Conservation (phyloP, 495 filamentous ascomycete species). For the Hyaloscypha bicolor region DNA sequence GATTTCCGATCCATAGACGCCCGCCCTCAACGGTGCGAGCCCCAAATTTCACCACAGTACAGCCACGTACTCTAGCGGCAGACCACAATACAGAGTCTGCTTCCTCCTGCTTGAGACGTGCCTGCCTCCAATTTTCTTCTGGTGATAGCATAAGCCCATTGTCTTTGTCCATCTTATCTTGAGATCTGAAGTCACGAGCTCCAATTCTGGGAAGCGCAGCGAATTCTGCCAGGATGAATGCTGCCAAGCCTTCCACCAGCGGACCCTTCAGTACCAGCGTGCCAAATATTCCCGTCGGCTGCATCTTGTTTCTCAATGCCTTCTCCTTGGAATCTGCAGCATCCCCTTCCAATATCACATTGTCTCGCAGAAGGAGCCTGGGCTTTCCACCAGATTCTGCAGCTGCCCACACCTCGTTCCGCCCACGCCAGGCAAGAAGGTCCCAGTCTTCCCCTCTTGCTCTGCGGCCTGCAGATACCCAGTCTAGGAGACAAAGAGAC, state of each 20-base stretch:
- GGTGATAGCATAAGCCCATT: slow-evolving; percentile 39
- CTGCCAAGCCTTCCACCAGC: slow-evolving; percentile 62
- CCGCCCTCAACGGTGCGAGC: slow-evolving; percentile 52
- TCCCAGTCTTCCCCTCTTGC: slow-evolving; percentile 93
- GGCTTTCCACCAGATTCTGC: slow-evolving; percentile 23
- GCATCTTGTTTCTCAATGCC: slow-evolving; percentile 60
- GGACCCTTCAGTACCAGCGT: slow-evolving; percentile 83
- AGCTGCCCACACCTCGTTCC: slow-evolving; percentile 80
- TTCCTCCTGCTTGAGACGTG: slow-evolving; percentile 53
- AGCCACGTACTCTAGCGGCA: slow-evolving; percentile 78
- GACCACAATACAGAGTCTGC: slow-evolving; percentile 76
- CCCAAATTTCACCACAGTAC: slow-evolving; percentile 85
- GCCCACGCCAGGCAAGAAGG: slow-evolving; percentile 70
- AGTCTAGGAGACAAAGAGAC: slow-evolving; percentile 82
- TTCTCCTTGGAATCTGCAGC: slow-evolving; percentile 34
- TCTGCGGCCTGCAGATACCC: slow-evolving; percentile 85
- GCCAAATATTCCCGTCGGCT: slow-evolving; percentile 69
- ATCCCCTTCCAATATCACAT: slow-evolving; percentile 69
- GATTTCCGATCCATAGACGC: slow-evolving; percentile 52
- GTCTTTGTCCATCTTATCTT: slow-evolving; percentile 41
- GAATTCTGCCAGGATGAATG: slow-evolving; percentile 78
- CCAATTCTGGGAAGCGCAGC: slow-evolving; percentile 77
- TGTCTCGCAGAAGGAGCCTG: slow-evolving; percentile 78
- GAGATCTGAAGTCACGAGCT: slow-evolving; percentile 72
- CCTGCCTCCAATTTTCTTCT: slow-evolving; percentile 44